phyloP scores from a whole-genome alignment of 140 eudicot species.

The Cichorium intybus region DNA sequence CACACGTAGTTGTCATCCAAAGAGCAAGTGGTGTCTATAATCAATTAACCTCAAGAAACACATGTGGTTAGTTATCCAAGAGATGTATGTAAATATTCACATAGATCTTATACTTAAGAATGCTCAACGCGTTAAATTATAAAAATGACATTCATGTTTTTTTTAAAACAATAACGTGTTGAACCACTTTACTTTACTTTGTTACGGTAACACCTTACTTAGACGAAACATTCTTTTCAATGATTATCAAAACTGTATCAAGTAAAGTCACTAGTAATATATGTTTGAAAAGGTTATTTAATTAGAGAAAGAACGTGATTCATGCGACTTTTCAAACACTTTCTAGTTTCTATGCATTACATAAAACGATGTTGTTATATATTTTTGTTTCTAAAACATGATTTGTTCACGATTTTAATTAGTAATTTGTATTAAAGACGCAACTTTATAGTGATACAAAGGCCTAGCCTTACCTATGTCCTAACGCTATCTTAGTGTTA shows the following conservation, averaged over 20 bases:
- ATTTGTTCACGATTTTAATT: not conserved
- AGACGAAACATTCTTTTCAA: not conserved
- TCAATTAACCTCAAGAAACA: conserved; percentile 2
- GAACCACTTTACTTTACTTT: not conserved
- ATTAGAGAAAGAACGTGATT: not conserved
- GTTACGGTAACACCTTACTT: not conserved
- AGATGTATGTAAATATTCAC: too few species aligned
- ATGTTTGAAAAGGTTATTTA: not conserved
- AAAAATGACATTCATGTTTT: not conserved
- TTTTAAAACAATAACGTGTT: not conserved
- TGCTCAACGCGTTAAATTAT: not conserved
- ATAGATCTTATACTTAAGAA: not conserved
- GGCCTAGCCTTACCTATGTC: not conserved
- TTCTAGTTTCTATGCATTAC: not conserved
- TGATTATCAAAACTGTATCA: not conserved
- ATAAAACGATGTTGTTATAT: not conserved
- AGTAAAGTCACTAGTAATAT: not conserved
- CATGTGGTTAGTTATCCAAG: not conserved
- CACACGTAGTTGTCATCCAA: not conserved
- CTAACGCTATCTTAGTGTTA: too few species aligned
- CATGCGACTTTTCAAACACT: not conserved
- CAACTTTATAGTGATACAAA: not conserved
- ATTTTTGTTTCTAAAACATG: not conserved
- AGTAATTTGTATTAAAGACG: not conserved
- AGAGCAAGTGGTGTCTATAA: not conserved